Base-by-base conservation (phyloP, 2,329 filamentous ascomycete genomes). In the Pezicula rhizophila region DNA sequence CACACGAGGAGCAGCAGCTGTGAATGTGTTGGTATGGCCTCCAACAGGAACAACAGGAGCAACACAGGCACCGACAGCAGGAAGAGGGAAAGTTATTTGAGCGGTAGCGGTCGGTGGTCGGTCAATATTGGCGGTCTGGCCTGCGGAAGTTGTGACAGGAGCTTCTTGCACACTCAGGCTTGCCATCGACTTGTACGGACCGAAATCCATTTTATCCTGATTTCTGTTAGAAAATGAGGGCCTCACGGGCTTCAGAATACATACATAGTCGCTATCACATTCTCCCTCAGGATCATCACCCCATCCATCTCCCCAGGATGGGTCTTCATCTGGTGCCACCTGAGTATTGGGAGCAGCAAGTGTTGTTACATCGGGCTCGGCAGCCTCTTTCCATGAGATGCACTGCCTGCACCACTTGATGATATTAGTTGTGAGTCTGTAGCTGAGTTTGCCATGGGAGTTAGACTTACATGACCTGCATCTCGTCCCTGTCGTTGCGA, bases 401-500 rank as follows among this genome's bases (percentile, higher is more conserved):
- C 64, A 66, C 1, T 51, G 50, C 17, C 64, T 53, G 56, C 73
- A 76, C 55, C 67, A 68, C 72, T 75, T 26, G 7, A 44, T 43
- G 37, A 54, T 38, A 47, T 45, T 33, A 46, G 18, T 42, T 37
- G 10, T 33, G 14, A 8, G 11, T 33, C 5, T 38, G 15, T 7
- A 52, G 25, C 8, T 18, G 8, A 25, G 12, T 17, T 34, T 8
- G 23, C 38, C 34, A 15, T 31, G 7, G 31, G 20, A 8, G 31
- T 2, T 45, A 15, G 11, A 18, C 50, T 48, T 51, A 64, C 72
- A 23, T 23, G 23, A 23, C 23, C 23, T 4, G 23, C 52, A 69
- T 23, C 69, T 70, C 35, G 56, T 59, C 74, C 66, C 6, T 37
- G 25, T 58, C 64, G 68, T 62, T 77, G 72, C 6, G 55, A 55